These are phyloP conservation scores for Geranomyces michiganensis DNA, from an alignment of 192 early-diverging fungal species.

Conservation along the genomic window DNA sequence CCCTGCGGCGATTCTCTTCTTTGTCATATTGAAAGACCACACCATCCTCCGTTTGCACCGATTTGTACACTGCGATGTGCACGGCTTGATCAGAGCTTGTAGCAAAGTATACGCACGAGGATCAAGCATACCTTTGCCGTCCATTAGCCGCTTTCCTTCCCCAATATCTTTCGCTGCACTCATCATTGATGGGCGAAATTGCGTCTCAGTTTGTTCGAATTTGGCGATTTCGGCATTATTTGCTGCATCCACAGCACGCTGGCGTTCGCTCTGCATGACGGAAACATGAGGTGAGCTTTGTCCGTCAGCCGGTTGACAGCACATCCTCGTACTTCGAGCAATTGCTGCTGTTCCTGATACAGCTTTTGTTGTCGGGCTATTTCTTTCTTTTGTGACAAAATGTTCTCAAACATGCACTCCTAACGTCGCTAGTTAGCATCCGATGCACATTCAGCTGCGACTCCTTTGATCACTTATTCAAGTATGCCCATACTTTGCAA, in stretches of 20 bases:
- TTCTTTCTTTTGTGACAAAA: conserved; percentile 81
- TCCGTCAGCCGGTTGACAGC: not conserved
- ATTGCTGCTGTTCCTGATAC: conserved; percentile 47
- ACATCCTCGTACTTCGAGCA: conserved; percentile 36
- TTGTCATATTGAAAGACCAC: conserved; percentile 34
- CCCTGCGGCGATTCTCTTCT: conserved; percentile 8
- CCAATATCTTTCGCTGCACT: conserved; percentile 20
- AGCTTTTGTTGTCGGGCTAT: conserved; percentile 62
- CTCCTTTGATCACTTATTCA: not conserved
- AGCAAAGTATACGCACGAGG: conserved; percentile 19
- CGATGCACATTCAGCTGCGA: not conserved
- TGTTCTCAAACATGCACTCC: conserved; percentile 85
- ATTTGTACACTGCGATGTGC: conserved; percentile 39
- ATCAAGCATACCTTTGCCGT: conserved; percentile 17
- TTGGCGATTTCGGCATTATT: conserved; percentile 55
- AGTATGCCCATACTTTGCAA: conserved; percentile 58
- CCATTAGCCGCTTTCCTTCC: conserved; percentile 26
- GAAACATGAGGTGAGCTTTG: not conserved
- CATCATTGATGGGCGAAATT: conserved; percentile 35
- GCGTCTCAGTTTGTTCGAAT: conserved; percentile 70
- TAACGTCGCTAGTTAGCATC: not conserved
- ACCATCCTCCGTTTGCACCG: conserved; percentile 34
- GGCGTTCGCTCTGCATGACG: conserved; percentile 25
- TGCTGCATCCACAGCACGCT: conserved; percentile 42
- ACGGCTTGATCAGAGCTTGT: not conserved